Base-by-base conservation (phyloP, 2,329 filamentous ascomycete genomes). In the Cercospora zeina region DNA sequence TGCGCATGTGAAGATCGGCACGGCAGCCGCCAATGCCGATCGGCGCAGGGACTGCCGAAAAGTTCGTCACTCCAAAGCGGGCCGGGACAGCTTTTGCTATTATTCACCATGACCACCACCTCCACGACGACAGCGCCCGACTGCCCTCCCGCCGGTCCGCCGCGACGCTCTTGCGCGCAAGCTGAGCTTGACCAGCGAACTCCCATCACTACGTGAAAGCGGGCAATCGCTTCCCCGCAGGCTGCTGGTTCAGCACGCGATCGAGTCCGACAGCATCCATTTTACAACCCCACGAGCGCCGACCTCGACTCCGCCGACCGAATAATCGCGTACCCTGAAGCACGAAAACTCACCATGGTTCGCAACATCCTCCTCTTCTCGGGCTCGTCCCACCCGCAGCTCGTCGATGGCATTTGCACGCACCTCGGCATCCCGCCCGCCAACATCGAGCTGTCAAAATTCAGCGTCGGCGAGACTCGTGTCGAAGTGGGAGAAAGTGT, bases 401-500 rank as follows among this genome's bases (percentile, higher is more conserved):
- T 97, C 69, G 90, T 91, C 68, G 88, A 96, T 71, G 89, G 84
- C 65, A 90, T 99, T 74, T 96, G 90, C 83, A 89, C 89, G 71
- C 88, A 91, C 69, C 88, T 99, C 63, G 91, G 93, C 70, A 87
- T 99, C 59, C 88, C 91, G n/a, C 82, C 86, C 19, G 91, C 91
- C 70, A 88, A 92, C 73, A 89, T 93, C 69, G 87, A 93, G 65
- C 86, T 97, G 54, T 85, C 83, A 74, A 97, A 97, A 80, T 99
- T 99, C 81, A 91, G 92, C 33, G 91, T 95, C 57, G 95, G 95
- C 69, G 95, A 97, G 81, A 96, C 90, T 69, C 87, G 93, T 59
- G 93, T 96, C 66, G 95, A 97, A 78, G 96, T 99, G 73, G 85
- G 93, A 76, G 95, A 99, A 78, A 96, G 92, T 13, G 95, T 99